Evolutionary conservation across 257 asterid species (phyloP).

Genomic region (Solanum rostratum): DNA sequence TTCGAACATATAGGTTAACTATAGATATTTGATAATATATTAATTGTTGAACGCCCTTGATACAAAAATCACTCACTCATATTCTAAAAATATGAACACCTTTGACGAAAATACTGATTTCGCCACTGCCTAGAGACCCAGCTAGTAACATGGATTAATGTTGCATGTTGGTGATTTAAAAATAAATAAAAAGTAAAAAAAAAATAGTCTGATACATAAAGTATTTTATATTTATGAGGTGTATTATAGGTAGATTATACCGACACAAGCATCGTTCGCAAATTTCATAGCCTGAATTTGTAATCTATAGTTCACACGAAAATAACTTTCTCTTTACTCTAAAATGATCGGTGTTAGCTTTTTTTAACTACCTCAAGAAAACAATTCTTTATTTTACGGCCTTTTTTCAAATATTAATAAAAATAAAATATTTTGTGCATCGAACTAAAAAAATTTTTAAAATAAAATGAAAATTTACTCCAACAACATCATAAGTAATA

Average conservation of each 20-base stretch:
- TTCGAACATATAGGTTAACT: no score
- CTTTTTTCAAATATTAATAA: neutral
- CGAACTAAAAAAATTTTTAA: no score
- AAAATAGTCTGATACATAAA: neutral
- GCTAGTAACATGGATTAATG: neutral
- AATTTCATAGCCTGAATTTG: neutral
- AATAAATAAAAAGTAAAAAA: accelerated
- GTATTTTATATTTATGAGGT: neutral
- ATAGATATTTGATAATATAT: no score
- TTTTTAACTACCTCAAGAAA: neutral
- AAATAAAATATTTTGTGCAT: neutral
- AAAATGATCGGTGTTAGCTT: neutral
- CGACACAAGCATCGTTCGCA: accelerated
- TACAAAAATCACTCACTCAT: no score
- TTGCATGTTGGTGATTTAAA: neutral
- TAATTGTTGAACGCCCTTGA: no score
- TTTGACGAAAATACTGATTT: no score
- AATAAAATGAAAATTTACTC: neutral
- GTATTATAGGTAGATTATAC: neutral
- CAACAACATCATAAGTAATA: neutral
- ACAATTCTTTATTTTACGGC: no score
- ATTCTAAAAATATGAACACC: no score
- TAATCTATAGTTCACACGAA: neutral
- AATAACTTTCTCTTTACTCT: no score
- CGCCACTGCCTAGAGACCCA: neutral